Evolutionary conservation across 805 yeast genomes (phyloP).

Genomic region (Clavispora carvajalis): DNA sequence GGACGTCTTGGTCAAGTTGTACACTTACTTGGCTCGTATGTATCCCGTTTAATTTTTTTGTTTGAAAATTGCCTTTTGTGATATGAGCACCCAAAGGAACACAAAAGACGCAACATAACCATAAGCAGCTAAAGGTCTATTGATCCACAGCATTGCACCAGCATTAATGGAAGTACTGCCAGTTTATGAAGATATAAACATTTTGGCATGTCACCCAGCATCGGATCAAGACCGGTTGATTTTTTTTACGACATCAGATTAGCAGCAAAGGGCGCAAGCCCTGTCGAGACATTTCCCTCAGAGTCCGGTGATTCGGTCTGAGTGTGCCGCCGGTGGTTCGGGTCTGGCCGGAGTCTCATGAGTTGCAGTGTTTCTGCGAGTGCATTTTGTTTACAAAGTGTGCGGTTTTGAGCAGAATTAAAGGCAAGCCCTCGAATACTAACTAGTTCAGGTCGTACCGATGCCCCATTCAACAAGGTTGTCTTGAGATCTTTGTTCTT

Average conservation of each 20-base stretch:
- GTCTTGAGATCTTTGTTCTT: slow-evolving; percentile 91
- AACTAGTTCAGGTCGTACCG: slow-evolving; percentile 82
- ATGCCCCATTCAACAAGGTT: slow-evolving; percentile 97
- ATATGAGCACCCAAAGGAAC: not conserved
- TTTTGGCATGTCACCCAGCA: not conserved
- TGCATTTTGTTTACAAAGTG: slow-evolving; percentile 15
- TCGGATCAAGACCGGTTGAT: not conserved
- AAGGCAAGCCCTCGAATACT: slow-evolving; percentile 20
- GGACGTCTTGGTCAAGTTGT: slow-evolving; percentile 94
- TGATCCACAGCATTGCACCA: not conserved
- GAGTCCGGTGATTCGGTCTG: slow-evolving; percentile 12
- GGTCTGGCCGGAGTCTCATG: not conserved
- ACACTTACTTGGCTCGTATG: slow-evolving; percentile 99
- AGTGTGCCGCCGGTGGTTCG: not conserved
- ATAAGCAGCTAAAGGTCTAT: not conserved
- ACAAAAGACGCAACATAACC: slow-evolving; percentile 1
- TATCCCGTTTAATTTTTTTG: slow-evolving; percentile 22
- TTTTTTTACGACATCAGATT: slow-evolving; percentile 1
- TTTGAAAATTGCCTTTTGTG: not conserved
- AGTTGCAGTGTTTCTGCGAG: slow-evolving; percentile 21
- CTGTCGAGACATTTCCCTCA: not conserved
- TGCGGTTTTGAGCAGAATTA: slow-evolving; percentile 44
- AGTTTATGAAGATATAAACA: slow-evolving; percentile 4
- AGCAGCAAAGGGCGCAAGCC: slow-evolving; percentile 1
- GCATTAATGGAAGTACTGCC: not conserved